Conservation (phyloP, 768 basidiomycete genomes). For the Leucocoprinus leucothites region DNA sequence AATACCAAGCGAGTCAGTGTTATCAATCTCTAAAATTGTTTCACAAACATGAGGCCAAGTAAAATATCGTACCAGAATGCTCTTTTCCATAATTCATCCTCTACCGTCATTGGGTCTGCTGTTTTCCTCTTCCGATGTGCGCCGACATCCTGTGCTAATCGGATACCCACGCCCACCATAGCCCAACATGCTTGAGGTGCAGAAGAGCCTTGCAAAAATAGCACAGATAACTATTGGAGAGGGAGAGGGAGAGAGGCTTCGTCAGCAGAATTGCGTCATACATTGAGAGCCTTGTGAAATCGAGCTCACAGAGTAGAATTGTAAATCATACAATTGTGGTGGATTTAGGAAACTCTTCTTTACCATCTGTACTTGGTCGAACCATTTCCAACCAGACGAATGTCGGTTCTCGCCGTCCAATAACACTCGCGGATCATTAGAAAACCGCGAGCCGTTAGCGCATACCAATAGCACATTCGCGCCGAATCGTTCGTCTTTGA, state of each 20-base stretch:
- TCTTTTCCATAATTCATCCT: constrained; percentile 76
- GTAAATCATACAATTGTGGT: constrained; percentile 72
- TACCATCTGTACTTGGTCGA: constrained; percentile 65
- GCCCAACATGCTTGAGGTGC: constrained; percentile 69
- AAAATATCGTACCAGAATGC: constrained; percentile 50
- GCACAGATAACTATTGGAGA: constrained; percentile 41
- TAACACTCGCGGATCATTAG: constrained; percentile 54
- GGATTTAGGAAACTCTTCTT: constrained; percentile 60
- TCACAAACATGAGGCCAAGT: not conserved
- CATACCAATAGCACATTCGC: constrained; percentile 66
- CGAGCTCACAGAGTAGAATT: constrained; percentile 53
- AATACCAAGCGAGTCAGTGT: too few species aligned
- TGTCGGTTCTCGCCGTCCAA: constrained; percentile 37
- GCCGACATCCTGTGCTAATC: constrained; percentile 76
- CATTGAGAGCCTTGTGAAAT: not conserved
- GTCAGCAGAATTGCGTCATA: not conserved
- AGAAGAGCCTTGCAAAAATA: constrained; percentile 54
- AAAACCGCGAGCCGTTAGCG: constrained; percentile 60
- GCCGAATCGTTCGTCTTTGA: constrained; percentile 49
- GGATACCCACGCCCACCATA: constrained; percentile 66
- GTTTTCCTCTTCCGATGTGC: constrained; percentile 52
- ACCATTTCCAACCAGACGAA: constrained; percentile 64
- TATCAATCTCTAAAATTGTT: not conserved
- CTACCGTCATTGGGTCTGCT: constrained; percentile 35
- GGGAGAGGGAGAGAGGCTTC: too few species aligned